These are phyloP conservation scores for Sugiyamaella lignohabitans DNA, from an alignment of 805 yeast genomes.

Conservation along the genomic window DNA sequence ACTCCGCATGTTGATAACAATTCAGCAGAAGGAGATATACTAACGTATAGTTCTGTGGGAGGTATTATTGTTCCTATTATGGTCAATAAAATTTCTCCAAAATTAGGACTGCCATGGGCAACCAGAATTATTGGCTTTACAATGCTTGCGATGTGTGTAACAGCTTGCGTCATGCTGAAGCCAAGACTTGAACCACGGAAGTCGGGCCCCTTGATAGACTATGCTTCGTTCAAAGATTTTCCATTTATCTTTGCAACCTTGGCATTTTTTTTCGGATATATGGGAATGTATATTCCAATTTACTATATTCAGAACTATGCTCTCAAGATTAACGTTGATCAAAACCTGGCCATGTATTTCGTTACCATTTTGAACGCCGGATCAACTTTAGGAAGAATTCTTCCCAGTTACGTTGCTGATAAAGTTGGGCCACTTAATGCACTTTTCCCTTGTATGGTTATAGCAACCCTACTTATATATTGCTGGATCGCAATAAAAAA, in stretches of 20 bases:
- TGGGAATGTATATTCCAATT: slow-evolving; percentile 31
- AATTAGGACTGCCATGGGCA: slow-evolving; percentile 50
- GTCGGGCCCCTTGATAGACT: slow-evolving; percentile 7
- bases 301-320: slow-evolving; percentile 32
- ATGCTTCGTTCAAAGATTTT: slow-evolving; percentile 12
- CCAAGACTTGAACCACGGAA: slow-evolving; percentile 22
- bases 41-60: slow-evolving; percentile 44
- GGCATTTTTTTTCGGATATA: slow-evolving; percentile 25
- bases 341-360: slow-evolving; percentile 24
- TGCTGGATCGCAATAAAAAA: slow-evolving; percentile 32
- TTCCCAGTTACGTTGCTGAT: slow-evolving; percentile 45
- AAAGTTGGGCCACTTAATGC: slow-evolving; percentile 41
- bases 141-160: slow-evolving; percentile 26
- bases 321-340: slow-evolving; percentile 18
- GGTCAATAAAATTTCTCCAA: slow-evolving; percentile 35
- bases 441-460: slow-evolving; percentile 25
- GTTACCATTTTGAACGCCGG: slow-evolving; percentile 33
- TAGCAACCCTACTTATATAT: slow-evolving; percentile 1
- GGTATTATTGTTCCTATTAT: slow-evolving; percentile 45
- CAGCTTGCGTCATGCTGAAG: slow-evolving; percentile 22
- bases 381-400: slow-evolving; percentile 44
- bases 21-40: too few species aligned
- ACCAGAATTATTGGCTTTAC: slow-evolving; percentile 43
- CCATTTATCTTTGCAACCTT: slow-evolving; percentile 22
- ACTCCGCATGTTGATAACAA: too few species aligned